Base-by-base conservation (phyloP, 352 stramenopile species). In the Detonula confervacea region DNA sequence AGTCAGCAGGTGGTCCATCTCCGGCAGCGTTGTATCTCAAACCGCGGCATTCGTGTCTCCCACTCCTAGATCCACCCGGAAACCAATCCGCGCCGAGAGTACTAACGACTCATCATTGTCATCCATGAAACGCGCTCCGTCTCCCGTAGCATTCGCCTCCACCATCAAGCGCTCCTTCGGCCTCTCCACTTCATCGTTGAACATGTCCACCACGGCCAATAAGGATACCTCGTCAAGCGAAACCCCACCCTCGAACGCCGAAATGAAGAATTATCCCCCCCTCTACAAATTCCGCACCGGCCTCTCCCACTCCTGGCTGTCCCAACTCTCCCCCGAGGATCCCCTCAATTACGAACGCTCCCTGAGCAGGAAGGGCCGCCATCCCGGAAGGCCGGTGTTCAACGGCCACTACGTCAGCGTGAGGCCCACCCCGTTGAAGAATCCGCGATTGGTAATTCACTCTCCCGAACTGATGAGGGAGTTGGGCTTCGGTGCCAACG, bases 351-450 rank as follows among this genome's bases (percentile, higher is more conserved):
- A 84, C 24, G 44, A 80, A 72, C 81, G 84, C n/a, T 84, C 76
- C 2, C 49, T 39, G 2, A 24, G 37, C 20, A n/a, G 59, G 12
- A 57, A 83, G 52, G n/a, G 68, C n/a, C n/a, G 6, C 4, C 78
- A 76, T 44, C 68, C 63, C 11, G 74, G 72, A 42, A 77, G 84
- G 47, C 87, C 75, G 2, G 69, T 91, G 3, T 89, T 83, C 35
- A 92, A 92, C 64, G 87, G 88, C 14, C 88, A 93, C 55, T 93
- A 90, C 55, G 87, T 93, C 6, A 27, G 61, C 12, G 88, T 93
- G 0, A 39, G 80, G 68, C 88, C 88, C 2, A 90, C 80, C 2
- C 77, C 84, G 22, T 59, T 93, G 4, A 69, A 47, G n/a, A 77
- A 90, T 78, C 88, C 86, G 1, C 71, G 74, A 16, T 61, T 87